These are phyloP conservation scores for Trametes hirsuta DNA, from an alignment of 1,284 basidiomycete genomes.

Conservation along the genomic window DNA sequence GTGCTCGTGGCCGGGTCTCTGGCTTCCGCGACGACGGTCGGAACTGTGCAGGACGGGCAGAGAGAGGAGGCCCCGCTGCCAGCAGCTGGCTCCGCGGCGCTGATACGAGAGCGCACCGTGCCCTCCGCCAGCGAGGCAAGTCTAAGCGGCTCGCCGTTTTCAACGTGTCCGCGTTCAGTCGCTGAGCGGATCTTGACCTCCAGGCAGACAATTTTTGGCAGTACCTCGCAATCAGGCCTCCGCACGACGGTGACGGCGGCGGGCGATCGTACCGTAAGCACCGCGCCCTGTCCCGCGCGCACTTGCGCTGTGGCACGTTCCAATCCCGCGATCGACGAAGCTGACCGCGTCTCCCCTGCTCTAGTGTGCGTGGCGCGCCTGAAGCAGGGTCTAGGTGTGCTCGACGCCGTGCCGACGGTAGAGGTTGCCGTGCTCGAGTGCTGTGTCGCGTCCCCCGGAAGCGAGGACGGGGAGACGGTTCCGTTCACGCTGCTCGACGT, in stretches of 20 bases:
- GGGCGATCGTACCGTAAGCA: slow-evolving; percentile 29
- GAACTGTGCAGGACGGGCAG: not conserved
- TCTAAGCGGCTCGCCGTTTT: slow-evolving; percentile 21
- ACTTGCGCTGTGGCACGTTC: slow-evolving; percentile 20
- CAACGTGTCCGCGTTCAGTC: slow-evolving; percentile 17
- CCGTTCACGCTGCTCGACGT: slow-evolving; percentile 59
- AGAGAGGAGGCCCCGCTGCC: slow-evolving; percentile 2
- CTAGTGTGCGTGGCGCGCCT: slow-evolving; percentile 32
- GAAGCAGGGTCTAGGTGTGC: slow-evolving; percentile 23
- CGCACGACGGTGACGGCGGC: slow-evolving; percentile 21
- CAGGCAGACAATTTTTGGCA: slow-evolving; percentile 30
- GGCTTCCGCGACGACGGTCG: slow-evolving; percentile 8
- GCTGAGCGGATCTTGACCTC: slow-evolving; percentile 16
- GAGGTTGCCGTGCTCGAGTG: slow-evolving; percentile 29
- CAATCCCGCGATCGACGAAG: slow-evolving; percentile 10
- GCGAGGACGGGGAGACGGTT: slow-evolving; percentile 6
- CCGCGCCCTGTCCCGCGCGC: slow-evolving; percentile 2
- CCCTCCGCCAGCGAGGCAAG: slow-evolving; percentile 50
- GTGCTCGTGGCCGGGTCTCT: slow-evolving; percentile 35
- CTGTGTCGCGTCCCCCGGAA: slow-evolving; percentile 24
- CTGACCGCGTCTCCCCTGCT: slow-evolving; percentile 17
- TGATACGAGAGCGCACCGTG: slow-evolving; percentile 58
- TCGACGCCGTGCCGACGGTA: slow-evolving; percentile 19
- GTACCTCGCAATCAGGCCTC: slow-evolving; percentile 31
- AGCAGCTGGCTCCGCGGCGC: slow-evolving; percentile 15